Evolutionary conservation across 108 stramenopile genomes (phyloP), one percentile per base, ranked within the genome.

Genomic region (Cylindrotheca fusiformis): DNA sequence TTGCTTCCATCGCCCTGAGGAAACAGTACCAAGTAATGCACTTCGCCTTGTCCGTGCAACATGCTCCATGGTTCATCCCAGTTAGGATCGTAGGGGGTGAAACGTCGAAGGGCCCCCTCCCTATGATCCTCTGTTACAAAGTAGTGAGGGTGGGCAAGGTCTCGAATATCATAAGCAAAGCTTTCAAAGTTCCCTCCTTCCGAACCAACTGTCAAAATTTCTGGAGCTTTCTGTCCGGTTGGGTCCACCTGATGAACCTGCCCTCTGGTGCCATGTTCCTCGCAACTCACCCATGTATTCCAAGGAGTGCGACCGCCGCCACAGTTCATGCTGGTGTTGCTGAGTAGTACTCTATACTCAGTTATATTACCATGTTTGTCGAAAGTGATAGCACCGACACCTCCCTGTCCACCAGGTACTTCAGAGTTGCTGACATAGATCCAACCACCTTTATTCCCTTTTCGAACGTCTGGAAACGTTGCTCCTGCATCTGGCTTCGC

Each of bases 381-480:
- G 49, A 84, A 80, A 0, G 74, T 60, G 27, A 84, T 53, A 18
- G 74, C 75, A 47, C 77, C 76, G 32, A 81, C 83, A 19, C 83
- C 83, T n/a, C 80, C 80, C 19, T 57, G 25, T 3, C 51, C 52
- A 21, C 64, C 58, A 41, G 44, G 30, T 1, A 59, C 53, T 52
- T 85, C 84, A 8, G 78, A 69, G 53, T 85, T 85, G 55, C 75
- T 74, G 22, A 80, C 65, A 55, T 86, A 86, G 53, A 78, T 70
- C 80, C 80, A 85, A 4, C 77, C 76, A 19, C 80, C 80, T 17
- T 32, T 33, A 48, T 61, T 77, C 19, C 41, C 32, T 8, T 27
- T 20, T 6, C 69, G 29, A 14, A 49, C 55, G 25, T 77, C 76
- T n/a, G 52, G 32, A 33, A 77, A 79, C 0, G 78, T 70, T 0